Conservation (phyloP, 1,284 basidiomycete genomes). For the Cerrena zonata region DNA sequence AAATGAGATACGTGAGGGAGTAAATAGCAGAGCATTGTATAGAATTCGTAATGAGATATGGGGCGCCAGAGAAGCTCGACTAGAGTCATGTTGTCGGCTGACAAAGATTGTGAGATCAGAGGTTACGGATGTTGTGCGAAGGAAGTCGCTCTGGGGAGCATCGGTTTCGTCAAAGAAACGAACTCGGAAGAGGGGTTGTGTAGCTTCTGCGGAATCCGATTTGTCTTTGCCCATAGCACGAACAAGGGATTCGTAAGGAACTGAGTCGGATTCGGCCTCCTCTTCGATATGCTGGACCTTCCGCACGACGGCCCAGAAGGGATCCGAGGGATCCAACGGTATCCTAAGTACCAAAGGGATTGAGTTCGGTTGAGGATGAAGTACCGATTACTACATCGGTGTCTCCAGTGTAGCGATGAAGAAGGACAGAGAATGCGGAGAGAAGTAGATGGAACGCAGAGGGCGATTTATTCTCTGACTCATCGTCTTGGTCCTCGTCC, state of each 20-base stretch:
- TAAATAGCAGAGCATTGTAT: conserved; percentile 95
- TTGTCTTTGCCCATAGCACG: conserved; percentile 67
- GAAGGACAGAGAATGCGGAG: conserved; percentile 83
- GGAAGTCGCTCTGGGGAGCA: conserved; percentile 65
- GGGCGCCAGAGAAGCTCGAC: conserved; percentile 69
- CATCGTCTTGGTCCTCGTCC: conserved; percentile 50
- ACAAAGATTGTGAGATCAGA: conserved; percentile 89
- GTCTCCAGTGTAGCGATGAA: conserved; percentile 95
- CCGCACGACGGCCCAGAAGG: conserved; percentile 88
- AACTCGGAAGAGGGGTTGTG: conserved; percentile 79
- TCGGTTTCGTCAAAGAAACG: conserved; percentile 94
- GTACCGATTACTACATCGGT: conserved; percentile 92
- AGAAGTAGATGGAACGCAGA: conserved; percentile 90
- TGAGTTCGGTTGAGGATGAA: conserved; percentile 71
- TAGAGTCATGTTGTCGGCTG: conserved; percentile 60
- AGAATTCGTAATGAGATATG: conserved; percentile 80
- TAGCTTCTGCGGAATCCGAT: conserved; percentile 47
- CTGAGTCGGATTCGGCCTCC: conserved; percentile 78
- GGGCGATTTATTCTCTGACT: conserved; percentile 43
- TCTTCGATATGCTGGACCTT: conserved; percentile 80
- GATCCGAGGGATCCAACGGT: conserved; percentile 79
- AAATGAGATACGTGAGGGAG: conserved; percentile 67
- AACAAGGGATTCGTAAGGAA: conserved; percentile 82
- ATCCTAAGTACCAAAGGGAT: conserved; percentile 82
- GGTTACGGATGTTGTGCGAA: conserved; percentile 75